Base-by-base conservation (phyloP, 805 yeast species). In the Tetrapisispora taiwanensis region DNA sequence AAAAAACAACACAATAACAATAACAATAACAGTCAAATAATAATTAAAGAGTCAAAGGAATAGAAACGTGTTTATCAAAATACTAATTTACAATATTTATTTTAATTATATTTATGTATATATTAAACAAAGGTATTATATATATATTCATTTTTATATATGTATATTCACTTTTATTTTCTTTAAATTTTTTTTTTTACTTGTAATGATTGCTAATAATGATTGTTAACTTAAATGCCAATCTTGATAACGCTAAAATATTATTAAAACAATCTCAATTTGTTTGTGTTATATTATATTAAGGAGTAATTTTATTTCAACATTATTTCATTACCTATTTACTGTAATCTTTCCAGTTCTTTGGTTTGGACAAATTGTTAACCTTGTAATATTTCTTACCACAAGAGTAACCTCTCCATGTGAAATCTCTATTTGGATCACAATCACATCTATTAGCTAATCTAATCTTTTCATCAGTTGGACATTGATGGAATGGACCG, bases 401-500 rank as follows among this genome's bases (percentile, higher is more conserved):
- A 68, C 94, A 84, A 10, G 86, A 79, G 62, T 80, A 84, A 20
- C 74, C 78, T 55, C 72, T 75, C 81, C 84, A 84, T 14, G 90
- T 80, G 68, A 84, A 80, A 66, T 84, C 94, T 7, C 76, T 69
- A 12, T 67, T 59, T 36, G 87, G 84, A 53, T 79, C 62, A 69
- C 94, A 87, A 48, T 75, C 70, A 72, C 97, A 88, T 53, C 72
- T 80, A 58, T 75, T 75, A 33, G 67, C 69, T 41, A 60, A 49
- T 71, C 90, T 76, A n/a, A 75, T 61, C 18, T 66, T 70, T 44
- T 74, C 74, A 55, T 82, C 81, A 45, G 81, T 70, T 4, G 92
- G 90, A 73, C 94, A 84, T 65, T 79, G 78, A 57, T 75, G 68
- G 76, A 80, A 85, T 19, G 95, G 95, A 47, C 73, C 79, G 60